These are phyloP conservation scores for Sequoia sempervirens DNA, from an alignment of 75 land plant species.

Conservation along the genomic window DNA sequence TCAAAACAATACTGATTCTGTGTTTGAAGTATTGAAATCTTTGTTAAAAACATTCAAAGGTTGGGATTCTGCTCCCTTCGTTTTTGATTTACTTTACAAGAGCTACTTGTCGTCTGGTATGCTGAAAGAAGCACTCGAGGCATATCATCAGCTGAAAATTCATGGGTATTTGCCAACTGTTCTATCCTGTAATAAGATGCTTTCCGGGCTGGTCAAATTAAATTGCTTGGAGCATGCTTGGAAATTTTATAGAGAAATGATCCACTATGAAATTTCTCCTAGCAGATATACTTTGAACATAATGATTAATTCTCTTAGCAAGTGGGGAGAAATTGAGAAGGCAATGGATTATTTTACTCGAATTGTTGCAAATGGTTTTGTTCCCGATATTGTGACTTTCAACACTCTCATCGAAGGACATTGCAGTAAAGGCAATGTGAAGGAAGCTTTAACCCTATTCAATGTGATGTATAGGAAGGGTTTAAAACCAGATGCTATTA, in stretches of 20 bases:
- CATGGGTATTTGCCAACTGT: constrained; percentile 4
- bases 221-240: constrained; percentile 1
- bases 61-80: constrained; percentile 4
- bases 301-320: constrained; percentile 8
- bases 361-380: background rate
- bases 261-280: background rate
- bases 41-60: constrained; percentile 8
- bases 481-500: constrained; percentile 47
- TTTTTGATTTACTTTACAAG: constrained; percentile 4
- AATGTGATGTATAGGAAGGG: constrained; percentile 19
- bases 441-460: constrained; percentile 1
- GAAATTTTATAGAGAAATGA: constrained; percentile 7
- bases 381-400: constrained; percentile 9
- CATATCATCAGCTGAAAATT: constrained; percentile 3
- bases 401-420: constrained; percentile 2
- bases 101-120: background rate
- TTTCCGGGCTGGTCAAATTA: background rate
- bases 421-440: background rate
- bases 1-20: background rate
- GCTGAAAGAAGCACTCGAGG: background rate
- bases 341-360: background rate
- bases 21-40: background rate
- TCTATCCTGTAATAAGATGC: background rate
- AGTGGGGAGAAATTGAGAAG: constrained; percentile 4
- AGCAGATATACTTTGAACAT: constrained; percentile 4